These are phyloP conservation scores for Thelonectria olida DNA, from an alignment of 2,329 filamentous ascomycete genomes.

Conservation along the genomic window DNA sequence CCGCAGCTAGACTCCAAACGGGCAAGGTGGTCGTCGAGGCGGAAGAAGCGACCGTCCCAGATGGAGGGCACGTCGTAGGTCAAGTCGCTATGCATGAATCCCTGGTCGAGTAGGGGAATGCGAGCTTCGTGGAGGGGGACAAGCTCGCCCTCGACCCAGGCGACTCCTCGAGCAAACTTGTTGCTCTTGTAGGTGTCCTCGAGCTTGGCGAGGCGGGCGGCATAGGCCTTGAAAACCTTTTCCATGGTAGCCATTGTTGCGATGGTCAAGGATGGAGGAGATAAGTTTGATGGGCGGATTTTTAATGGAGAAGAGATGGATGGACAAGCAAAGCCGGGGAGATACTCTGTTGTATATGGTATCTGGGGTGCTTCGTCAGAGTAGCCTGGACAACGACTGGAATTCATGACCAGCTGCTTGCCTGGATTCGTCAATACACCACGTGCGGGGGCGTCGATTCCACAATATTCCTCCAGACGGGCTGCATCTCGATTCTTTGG, in stretches of 20 bases:
- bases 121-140: constrained; percentile 55
- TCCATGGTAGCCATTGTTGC: constrained; percentile 54
- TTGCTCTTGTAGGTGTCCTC: constrained; percentile 46
- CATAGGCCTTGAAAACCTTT: constrained; percentile 51
- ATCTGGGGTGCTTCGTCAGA: too few relatives aligned
- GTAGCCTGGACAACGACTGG: too few relatives aligned
- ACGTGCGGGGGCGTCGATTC: too few relatives aligned
- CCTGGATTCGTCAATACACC: too few relatives aligned
- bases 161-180: constrained; percentile 52
- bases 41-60: constrained; percentile 62
- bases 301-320: too few relatives aligned
- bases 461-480: too few relatives aligned
- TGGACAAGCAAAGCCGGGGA: too few relatives aligned
- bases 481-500: too few relatives aligned
- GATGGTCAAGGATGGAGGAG: too few relatives aligned
- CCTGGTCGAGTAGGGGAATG: constrained; percentile 61
- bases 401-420: too few relatives aligned
- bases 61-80: constrained; percentile 62
- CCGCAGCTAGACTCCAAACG: constrained; percentile 54
- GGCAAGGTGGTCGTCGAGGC: constrained; percentile 58
- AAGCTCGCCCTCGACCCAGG: constrained; percentile 56
- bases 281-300: too few relatives aligned
- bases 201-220: constrained; percentile 38
- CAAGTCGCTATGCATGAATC: constrained; percentile 61
- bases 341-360: too few relatives aligned